Conservation (phyloP, 164 flowering plant genomes). For the Santalum album region DNA sequence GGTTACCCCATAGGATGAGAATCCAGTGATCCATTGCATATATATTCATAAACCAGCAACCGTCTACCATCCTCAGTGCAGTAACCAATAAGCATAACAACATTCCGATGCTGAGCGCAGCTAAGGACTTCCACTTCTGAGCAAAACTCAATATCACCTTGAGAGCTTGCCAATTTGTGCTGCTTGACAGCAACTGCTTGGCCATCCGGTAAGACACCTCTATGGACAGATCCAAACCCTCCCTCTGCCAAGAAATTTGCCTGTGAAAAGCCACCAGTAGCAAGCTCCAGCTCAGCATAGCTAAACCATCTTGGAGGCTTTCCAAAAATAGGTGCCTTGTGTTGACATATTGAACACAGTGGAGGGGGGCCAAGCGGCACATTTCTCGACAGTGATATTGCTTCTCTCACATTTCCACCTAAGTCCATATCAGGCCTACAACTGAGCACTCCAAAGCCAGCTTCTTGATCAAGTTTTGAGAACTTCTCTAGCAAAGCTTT, state of each 20-base stretch:
- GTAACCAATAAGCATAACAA: constrained; percentile 55
- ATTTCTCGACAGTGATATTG: constrained; percentile 36
- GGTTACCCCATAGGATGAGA: constrained; percentile 48
- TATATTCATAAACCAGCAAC: constrained; percentile 47
- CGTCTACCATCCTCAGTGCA: constrained; percentile 47
- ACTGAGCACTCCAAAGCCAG: constrained; percentile 19
- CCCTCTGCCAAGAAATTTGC: constrained; percentile 67
- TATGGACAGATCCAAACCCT: constrained; percentile 58
- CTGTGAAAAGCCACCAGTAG: constrained; percentile 56
- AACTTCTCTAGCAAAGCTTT: constrained; percentile 27
- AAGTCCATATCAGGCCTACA: constrained; percentile 23
- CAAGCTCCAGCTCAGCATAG: constrained; percentile 55
- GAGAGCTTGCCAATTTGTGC: constrained; percentile 58
- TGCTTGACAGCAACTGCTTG: constrained; percentile 63
- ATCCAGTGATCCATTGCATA: constrained; percentile 55
- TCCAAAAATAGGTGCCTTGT: constrained; percentile 61
- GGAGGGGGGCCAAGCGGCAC: constrained; percentile 52
- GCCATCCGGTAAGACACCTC: constrained; percentile 57
- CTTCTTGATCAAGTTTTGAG: constrained; percentile 29
- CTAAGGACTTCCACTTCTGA: constrained; percentile 60
- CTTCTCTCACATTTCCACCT: constrained; percentile 41
- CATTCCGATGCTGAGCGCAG: constrained; percentile 59
- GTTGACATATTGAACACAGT: constrained; percentile 52
- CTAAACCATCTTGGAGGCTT: constrained; percentile 66
- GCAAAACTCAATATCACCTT: constrained; percentile 60